A percentile compares a stretch with the other conserved stretches of the same genome.
Evolutionary conservation across 352 stramenopile genomes (phyloP).

Genomic region (Nothophytophthora sp.): DNA sequence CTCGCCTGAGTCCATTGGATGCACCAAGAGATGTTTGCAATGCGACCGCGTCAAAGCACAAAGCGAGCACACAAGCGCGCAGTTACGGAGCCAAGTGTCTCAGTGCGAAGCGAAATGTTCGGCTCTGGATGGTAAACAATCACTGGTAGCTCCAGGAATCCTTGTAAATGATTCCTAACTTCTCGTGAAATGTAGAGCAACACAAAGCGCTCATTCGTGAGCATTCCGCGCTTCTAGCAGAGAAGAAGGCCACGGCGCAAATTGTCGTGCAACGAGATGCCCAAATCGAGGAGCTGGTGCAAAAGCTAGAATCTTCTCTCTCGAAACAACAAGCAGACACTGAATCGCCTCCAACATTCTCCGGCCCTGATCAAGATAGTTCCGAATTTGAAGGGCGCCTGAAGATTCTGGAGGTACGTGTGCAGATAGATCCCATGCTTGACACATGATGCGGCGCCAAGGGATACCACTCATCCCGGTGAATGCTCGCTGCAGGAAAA

Average conservation of each 20-base stretch:
- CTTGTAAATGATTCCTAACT: neutral
- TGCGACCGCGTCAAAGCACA: neutral
- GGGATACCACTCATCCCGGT: neutral
- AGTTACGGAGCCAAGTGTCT: conserved; percentile 15
- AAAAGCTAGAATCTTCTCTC: conserved; percentile 23
- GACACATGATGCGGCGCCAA: neutral
- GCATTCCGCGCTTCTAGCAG: conserved; percentile 7
- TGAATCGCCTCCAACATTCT: neutral
- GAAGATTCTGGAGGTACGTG: conserved; percentile 66
- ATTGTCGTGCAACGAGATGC: conserved; percentile 28
- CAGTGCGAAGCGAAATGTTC: conserved; percentile 18
- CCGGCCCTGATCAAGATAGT: conserved; percentile 13
- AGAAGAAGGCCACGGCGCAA: conserved; percentile 10
- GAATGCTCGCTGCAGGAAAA: conserved; percentile 51
- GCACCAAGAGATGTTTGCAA: neutral
- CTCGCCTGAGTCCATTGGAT: neutral
- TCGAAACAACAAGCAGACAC: conserved; percentile 5
- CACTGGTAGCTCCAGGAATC: neutral
- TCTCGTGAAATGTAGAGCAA: conserved; percentile 22
- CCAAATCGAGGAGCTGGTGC: conserved; percentile 39
- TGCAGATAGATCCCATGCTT: neutral
- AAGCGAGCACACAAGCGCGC: conserved; percentile 1
- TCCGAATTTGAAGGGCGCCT: conserved; percentile 35
- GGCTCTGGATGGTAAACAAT: conserved; percentile 17
- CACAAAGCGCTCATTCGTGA: conserved; percentile 25